Conservation (phyloP, 1,139 yeast species). For the Geotrichum siamense region DNA sequence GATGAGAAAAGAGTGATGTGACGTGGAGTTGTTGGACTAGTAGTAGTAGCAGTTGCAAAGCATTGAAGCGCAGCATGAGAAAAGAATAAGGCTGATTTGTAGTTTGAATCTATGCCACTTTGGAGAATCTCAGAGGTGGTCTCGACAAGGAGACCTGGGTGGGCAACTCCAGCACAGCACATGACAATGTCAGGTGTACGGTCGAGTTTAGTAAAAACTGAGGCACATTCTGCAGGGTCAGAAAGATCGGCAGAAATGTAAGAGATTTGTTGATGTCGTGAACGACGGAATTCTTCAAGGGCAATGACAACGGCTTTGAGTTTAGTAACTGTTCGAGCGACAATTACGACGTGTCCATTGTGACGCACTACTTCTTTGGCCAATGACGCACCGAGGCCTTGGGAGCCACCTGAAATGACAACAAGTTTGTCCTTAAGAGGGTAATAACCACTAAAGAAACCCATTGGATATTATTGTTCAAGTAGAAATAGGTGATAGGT, state of each 20-base stretch:
- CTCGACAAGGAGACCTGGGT: constrained; percentile 72
- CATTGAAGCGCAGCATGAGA: constrained; percentile 51
- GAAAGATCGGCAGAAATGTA: constrained; percentile 65
- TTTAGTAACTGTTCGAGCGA: constrained; percentile 64
- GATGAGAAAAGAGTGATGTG: constrained; percentile 76
- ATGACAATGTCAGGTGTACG: constrained; percentile 60
- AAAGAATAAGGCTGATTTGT: constrained; percentile 63
- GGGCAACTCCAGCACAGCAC: constrained; percentile 84
- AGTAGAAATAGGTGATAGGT: too few species aligned
- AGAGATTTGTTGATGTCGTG: constrained; percentile 35
- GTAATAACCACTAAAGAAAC: constrained; percentile 18
- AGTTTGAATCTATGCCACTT: constrained; percentile 59
- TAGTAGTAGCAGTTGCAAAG: constrained; percentile 32
- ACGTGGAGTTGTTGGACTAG: constrained; percentile 31
- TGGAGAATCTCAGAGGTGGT: constrained; percentile 51
- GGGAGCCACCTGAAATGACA: constrained; percentile 90
- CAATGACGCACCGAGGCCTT: constrained; percentile 81
- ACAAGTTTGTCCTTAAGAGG: constrained; percentile 41
- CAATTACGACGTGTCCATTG: constrained; percentile 62
- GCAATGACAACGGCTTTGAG: constrained; percentile 44
- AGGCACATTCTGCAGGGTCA: constrained; percentile 43
- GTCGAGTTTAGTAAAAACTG: constrained; percentile 36
- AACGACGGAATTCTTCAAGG: constrained; percentile 34
- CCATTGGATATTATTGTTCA: too few species aligned
- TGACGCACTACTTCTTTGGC: constrained; percentile 51